Base-by-base conservation (phyloP, 2,329 filamentous ascomycete genomes). In the Aaosphaeria arxii region DNA sequence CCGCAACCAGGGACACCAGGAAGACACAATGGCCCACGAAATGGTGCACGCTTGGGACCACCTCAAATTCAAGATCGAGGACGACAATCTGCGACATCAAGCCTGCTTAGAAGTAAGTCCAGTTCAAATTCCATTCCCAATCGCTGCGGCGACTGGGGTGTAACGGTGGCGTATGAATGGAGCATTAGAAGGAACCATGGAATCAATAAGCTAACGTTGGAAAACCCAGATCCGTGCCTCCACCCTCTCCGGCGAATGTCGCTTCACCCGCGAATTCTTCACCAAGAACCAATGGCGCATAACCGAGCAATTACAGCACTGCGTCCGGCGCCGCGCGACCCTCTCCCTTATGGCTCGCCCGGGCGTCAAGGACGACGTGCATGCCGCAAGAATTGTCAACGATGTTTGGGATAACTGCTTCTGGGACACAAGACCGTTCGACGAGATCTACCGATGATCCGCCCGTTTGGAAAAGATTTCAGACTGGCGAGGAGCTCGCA, bases 391-490 rank as follows among this genome's bases (percentile, higher is more conserved):
- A 73, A 85, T 95, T 29, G 90, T 99, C 49, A 94, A 97, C 71
- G 87, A 95, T 71, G 94, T 99, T n/a, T 99, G 92, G 90, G 91
- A 96, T 58, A 96, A 91, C 61, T 99, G 94, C 71, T 99, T 95
- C 69, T 77, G 83, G 44, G 94, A 99, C 72, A 97, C 92, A 4
- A 79, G 94, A 63, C 94, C 94, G 2, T 99, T 99, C 72, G 91
- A 97, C 70, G 92, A 97, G 69, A 91, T 99, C 45, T 99, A 96
- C 71, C 85, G 89, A 69, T 92, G 46, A 54, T 11, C 2, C 9
- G 4, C 3, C 4, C 6, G 4, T 24, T 11, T 2, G 33, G 33
- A 4, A 4, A 9, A 36, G 33, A 36, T 36, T 4, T 2, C 4
- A 24, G 17, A 24, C 3, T 2, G 17, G 17, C 17, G 17, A 24